A percentile compares a stretch with the other conserved stretches of the same genome.
These are phyloP conservation scores for Lathyrus aphaca DNA, from an alignment of 306 rosid species.

Conservation along the genomic window DNA sequence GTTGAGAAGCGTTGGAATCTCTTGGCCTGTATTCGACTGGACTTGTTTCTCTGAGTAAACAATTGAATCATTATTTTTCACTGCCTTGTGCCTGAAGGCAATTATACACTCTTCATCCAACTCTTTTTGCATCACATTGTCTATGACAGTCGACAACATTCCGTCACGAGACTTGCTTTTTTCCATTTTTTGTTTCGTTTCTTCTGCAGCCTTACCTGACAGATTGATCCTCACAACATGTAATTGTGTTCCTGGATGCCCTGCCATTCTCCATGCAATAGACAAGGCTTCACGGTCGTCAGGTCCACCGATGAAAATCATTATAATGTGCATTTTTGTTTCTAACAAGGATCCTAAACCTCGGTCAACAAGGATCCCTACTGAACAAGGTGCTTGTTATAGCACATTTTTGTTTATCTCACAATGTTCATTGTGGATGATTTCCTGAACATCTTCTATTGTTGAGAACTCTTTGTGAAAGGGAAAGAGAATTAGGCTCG, in stretches of 20 bases:
- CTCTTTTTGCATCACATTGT: slow-evolving; percentile 25
- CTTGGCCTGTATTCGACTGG: slow-evolving; percentile 35
- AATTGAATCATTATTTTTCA: slow-evolving; percentile 28
- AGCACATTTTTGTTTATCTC: slow-evolving; percentile 40
- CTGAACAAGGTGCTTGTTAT: slow-evolving; percentile 45
- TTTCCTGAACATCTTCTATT: slow-evolving; percentile 19
- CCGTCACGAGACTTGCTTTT: neutral
- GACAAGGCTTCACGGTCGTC: slow-evolving; percentile 24
- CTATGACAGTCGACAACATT: neutral
- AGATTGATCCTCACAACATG: slow-evolving; percentile 45
- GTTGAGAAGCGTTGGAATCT: slow-evolving; percentile 31
- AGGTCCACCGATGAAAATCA: slow-evolving; percentile 47
- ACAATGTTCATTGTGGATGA: neutral
- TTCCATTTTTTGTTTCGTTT: neutral
- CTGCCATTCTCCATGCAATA: slow-evolving; percentile 25
- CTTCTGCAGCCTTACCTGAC: neutral
- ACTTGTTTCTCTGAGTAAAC: slow-evolving; percentile 35
- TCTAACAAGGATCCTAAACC: slow-evolving; percentile 9
- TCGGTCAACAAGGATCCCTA: slow-evolving; percentile 41
- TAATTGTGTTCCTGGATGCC: slow-evolving; percentile 22
- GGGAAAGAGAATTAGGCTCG: slow-evolving; percentile 42
- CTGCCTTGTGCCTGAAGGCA: slow-evolving; percentile 35
- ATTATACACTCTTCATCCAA: slow-evolving; percentile 43
- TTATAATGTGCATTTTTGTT: neutral
- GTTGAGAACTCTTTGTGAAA: slow-evolving; percentile 39